Evolutionary conservation across 139 green algal genomes (phyloP).

Genomic region (Chara braunii): DNA sequence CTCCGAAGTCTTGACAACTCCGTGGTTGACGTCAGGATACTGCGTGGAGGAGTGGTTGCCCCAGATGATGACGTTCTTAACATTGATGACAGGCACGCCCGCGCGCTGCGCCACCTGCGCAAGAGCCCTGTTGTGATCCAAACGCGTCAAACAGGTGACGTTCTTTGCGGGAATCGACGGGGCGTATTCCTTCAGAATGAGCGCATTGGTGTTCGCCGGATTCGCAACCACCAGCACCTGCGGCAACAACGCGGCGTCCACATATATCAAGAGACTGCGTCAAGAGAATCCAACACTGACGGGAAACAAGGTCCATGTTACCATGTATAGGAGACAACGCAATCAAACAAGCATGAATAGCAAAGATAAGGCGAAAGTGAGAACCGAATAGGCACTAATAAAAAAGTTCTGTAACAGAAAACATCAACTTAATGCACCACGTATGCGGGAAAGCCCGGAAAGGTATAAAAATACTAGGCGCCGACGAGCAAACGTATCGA

Average conservation of each 20-base stretch:
- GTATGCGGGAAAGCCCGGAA: no score
- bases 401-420: no score
- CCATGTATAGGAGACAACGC: no score
- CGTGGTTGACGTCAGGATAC: conserved; percentile 91
- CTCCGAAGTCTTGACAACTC: conserved; percentile 46
- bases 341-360: no score
- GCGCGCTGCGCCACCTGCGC: conserved; percentile 69
- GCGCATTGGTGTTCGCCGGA: conserved; percentile 89
- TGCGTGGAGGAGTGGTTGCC: conserved; percentile 91
- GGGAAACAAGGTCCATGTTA: no score
- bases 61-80: conserved; percentile 94
- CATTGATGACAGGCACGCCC: conserved; percentile 56
- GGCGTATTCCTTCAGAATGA: conserved; percentile 77
- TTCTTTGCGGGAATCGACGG: conserved; percentile 75
- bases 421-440: no score
- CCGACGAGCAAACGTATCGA: no score
- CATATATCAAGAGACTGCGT: no score
- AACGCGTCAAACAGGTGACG: conserved; percentile 82
- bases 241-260: background rate
- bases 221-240: conserved; percentile 91
- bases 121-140: conserved; percentile 93
- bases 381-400: no score
- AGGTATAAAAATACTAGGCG: no score
- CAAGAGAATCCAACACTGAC: no score
- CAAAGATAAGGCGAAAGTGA: no score